phyloP scores from a whole-genome alignment of 2,329 filamentous ascomycete species.

The Pseudogymnoascus sp. region DNA sequence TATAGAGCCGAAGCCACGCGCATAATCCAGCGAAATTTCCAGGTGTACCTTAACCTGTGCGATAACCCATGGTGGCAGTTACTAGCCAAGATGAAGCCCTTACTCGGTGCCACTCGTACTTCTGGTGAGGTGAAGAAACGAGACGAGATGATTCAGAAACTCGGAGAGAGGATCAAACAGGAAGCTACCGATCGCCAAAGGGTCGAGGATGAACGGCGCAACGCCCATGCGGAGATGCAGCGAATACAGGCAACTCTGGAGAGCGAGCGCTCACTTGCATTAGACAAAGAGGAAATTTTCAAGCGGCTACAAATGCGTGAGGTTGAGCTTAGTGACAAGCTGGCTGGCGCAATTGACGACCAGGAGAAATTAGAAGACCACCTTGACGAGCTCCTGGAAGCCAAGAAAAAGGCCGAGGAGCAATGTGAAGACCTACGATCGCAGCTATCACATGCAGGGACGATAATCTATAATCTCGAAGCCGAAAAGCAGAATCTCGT shows the following conservation, averaged over 20 bases:
- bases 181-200: constrained; percentile 69
- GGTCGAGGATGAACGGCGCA: constrained; percentile 84
- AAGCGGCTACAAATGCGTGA: constrained; percentile 91
- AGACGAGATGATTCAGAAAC: constrained; percentile 83
- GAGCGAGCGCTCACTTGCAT: constrained; percentile 85
- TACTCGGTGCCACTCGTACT: constrained; percentile 85
- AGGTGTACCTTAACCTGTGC: constrained; percentile 81
- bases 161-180: constrained; percentile 75
- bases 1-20: constrained; percentile 91
- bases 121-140: constrained; percentile 90
- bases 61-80: constrained; percentile 97
- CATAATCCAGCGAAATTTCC: constrained; percentile 92
- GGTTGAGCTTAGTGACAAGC: constrained; percentile 83
- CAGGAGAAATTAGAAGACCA: constrained; percentile 92
- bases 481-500: constrained; percentile 74
- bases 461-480: constrained; percentile 79
- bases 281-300: constrained; percentile 99
- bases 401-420: constrained; percentile 81
- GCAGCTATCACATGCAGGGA: constrained; percentile 86
- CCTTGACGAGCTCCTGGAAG: constrained; percentile 77
- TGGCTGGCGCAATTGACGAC: constrained; percentile 85
- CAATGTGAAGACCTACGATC: constrained; percentile 71
- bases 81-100: constrained; percentile 87
- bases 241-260: constrained; percentile 90
- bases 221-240: constrained; percentile 78